phyloP scores from a whole-genome alignment of 2,329 filamentous ascomycete genomes.

The Emmonsiellopsis sp. region DNA sequence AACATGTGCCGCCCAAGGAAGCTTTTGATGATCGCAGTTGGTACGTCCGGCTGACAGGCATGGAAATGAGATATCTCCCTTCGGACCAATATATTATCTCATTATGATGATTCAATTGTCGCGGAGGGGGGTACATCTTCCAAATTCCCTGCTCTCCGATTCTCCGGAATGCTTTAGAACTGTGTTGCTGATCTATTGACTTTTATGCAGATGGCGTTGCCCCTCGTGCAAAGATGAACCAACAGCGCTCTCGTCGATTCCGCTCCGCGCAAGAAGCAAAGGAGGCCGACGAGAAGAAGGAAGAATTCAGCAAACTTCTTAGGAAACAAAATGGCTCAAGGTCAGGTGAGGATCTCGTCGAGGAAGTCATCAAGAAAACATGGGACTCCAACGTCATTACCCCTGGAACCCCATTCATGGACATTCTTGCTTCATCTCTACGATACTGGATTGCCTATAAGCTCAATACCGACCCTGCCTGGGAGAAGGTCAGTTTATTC shows the following conservation, averaged over 20 bases:
- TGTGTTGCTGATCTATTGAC: slow-evolving; percentile 9
- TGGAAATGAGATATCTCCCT: slow-evolving; percentile 12
- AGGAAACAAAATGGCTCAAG: slow-evolving; percentile 64
- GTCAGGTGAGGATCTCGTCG: slow-evolving; percentile 52
- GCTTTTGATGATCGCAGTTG: slow-evolving; percentile 92
- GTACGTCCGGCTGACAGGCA: slow-evolving; percentile 34
- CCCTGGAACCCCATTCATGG: slow-evolving; percentile 97
- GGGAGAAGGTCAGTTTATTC: slow-evolving; percentile 55
- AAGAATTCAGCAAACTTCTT: slow-evolving; percentile 75
- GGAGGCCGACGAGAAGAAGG: slow-evolving; percentile 86
- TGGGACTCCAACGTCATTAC: slow-evolving; percentile 89
- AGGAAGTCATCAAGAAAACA: slow-evolving; percentile 65
- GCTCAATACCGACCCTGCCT: slow-evolving; percentile 89
- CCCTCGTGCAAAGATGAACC: slow-evolving; percentile 98
- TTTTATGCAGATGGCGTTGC: slow-evolving; percentile 71
- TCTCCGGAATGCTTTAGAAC: background rate
- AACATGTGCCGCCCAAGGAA: slow-evolving; percentile 98
- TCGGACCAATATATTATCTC: slow-evolving; percentile 21
- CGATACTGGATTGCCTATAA: slow-evolving; percentile 98
- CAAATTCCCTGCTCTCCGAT: slow-evolving; percentile 2
- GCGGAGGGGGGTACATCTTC: slow-evolving; percentile 21
- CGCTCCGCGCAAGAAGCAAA: slow-evolving; percentile 87
- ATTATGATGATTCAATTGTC: slow-evolving; percentile 17
- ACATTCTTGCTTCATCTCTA: slow-evolving; percentile 78
- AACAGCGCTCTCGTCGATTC: slow-evolving; percentile 92